Evolutionary conservation across 495 filamentous ascomycete species (phyloP).

Genomic region (Zalerion maritima): DNA sequence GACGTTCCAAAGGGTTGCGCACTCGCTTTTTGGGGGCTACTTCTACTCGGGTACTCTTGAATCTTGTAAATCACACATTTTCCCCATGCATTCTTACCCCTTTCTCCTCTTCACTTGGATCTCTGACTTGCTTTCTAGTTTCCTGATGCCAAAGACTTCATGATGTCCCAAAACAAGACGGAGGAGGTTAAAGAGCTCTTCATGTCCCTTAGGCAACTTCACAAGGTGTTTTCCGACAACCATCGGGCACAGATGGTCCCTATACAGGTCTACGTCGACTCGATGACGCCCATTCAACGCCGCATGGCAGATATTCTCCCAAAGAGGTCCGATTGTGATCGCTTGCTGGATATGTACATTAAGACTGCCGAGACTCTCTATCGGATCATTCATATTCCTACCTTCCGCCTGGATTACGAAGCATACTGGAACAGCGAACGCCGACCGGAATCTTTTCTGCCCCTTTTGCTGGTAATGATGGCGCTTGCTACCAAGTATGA

Average conservation of each 20-base stretch:
- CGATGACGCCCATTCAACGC: slow-evolving; percentile 24
- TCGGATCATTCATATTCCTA: slow-evolving; percentile 32
- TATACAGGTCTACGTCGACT: slow-evolving; percentile 24
- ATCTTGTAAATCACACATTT: slow-evolving; percentile 16
- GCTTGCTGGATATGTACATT: slow-evolving; percentile 27
- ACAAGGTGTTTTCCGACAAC: slow-evolving; percentile 18
- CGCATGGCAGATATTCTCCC: slow-evolving; percentile 27
- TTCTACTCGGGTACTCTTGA: slow-evolving; percentile 17
- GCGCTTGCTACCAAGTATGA: slow-evolving; percentile 19
- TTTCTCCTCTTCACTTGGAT: no score
- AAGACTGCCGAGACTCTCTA: slow-evolving; percentile 29
- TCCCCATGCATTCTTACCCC: no score
- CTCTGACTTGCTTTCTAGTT: slow-evolving; percentile 14
- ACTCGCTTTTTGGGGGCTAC: slow-evolving; percentile 20
- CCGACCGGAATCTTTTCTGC: slow-evolving; percentile 27
- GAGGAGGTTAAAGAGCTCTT: slow-evolving; percentile 16
- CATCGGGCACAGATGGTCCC: slow-evolving; percentile 17
- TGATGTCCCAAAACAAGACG: slow-evolving; percentile 15
- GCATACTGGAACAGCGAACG: slow-evolving; percentile 21
- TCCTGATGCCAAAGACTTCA: slow-evolving; percentile 22
- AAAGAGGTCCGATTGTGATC: slow-evolving; percentile 18
- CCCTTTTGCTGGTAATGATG: slow-evolving; percentile 21
- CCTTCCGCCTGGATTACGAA: slow-evolving; percentile 32
- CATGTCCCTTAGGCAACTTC: slow-evolving; percentile 15
- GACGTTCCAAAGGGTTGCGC: slow-evolving; percentile 13